Evolutionary conservation across 495 filamentous ascomycete genomes (phyloP), one percentile per base, ranked within the genome.

Genomic region (Lasiosphaeria hispida): DNA sequence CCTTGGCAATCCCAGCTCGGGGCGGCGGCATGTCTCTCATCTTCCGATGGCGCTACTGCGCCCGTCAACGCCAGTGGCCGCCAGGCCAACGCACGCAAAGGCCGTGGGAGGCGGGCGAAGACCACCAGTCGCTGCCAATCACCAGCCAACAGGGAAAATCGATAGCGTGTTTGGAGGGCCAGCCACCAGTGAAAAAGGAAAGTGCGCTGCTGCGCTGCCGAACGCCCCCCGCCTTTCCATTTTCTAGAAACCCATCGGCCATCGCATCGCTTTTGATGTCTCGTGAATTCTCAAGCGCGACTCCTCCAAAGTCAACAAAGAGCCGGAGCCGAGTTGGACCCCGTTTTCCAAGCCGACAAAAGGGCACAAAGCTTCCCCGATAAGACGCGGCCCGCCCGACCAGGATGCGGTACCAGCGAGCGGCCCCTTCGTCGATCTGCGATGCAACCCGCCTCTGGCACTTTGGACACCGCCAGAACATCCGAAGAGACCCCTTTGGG

Each of bases 21-120:
- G 23, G 23, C 23, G 23, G 23, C 23, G 23, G 23, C 23, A 36
- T 52, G 49, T 52, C 36, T 52, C 49, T 52, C 13, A 9, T 36
- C n/a, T 44, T 14, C 49, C 36, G 49, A 52, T 52, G 49, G 49
- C 49, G 49, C 49, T 36, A 52, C 49, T 52, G 49, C 35, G 40
- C 15, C 23, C 23, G 23, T 30, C 23, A 30, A 30, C 23, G 23
- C 23, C 23, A 30, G 23, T 30, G 23, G 23, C 23, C 23, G 23
- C 23, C 23, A 30, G 23, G 23, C 23, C 23, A 30, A 30, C 10
- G 10, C 49, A n/a, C 49, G 4, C 10, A 4, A 2, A 52, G 35
- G 34, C 13, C 18, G 3, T 13, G 18, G 19, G 48, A 14, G 3
- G 13, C 39, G 10, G 33, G 48, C 48, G 13, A 10, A 13, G n/a